Percentiles rank a stretch among this genome's conserved stretches.
Conservation (phyloP, 1,284 basidiomycete genomes). For the Leccinum griseonigrum region DNA sequence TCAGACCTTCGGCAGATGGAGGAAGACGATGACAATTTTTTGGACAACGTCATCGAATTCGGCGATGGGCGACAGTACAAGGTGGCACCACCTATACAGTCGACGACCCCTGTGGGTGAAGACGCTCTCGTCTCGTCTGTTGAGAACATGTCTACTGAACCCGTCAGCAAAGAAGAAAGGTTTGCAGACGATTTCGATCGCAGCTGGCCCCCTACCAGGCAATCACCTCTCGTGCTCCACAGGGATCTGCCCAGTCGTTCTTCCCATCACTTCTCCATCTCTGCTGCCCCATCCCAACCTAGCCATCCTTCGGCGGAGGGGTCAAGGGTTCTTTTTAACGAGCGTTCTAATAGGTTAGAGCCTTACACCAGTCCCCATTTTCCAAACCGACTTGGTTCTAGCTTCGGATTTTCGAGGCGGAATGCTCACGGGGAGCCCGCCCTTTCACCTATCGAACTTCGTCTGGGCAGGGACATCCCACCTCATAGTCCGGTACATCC, state of each 20-base stretch:
- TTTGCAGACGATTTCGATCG: constrained; percentile 90
- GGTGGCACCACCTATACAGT: constrained; percentile 48
- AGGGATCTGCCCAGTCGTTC: constrained; percentile 42
- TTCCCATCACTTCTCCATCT: constrained; percentile 30
- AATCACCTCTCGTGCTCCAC: constrained; percentile 41
- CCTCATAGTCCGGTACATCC: constrained; percentile 40
- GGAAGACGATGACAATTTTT: constrained; percentile 88
- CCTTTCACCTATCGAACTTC: constrained; percentile 42
- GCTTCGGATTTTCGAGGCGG: constrained; percentile 40
- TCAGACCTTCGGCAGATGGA: constrained; percentile 55
- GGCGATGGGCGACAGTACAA: constrained; percentile 89
- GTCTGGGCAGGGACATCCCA: constrained; percentile 45
- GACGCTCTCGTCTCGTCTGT: constrained; percentile 21
- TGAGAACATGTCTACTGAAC: constrained; percentile 20
- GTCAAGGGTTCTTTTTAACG: constrained; percentile 83
- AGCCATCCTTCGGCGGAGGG: constrained; percentile 50
- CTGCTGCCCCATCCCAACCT: constrained; percentile 40
- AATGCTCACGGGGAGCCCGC: constrained; percentile 43
- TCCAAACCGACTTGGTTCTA: constrained; percentile 31
- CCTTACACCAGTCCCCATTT: constrained; percentile 54
- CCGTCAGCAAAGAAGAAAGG: constrained; percentile 70
- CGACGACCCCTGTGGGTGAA: constrained; percentile 16
- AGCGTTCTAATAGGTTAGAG: constrained; percentile 82
- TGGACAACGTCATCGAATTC: constrained; percentile 90
- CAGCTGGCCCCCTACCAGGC: constrained; percentile 78